Evolutionary conservation across 2,329 filamentous ascomycete genomes (phyloP).

Genomic region (Nigrograna mackinnonii): DNA sequence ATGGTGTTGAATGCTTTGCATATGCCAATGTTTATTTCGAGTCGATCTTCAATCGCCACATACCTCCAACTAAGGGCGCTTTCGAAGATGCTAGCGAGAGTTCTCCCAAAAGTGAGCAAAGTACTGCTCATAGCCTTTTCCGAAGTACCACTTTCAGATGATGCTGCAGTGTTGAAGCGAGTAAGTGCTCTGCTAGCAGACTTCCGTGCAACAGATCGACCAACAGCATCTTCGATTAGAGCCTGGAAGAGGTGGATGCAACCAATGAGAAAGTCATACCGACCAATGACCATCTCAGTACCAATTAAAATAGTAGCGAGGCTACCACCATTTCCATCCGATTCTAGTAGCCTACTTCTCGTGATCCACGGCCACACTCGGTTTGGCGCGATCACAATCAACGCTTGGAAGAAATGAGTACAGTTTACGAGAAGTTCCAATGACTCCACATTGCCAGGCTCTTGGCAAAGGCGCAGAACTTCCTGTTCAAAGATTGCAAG

Average conservation of each 20-base stretch:
- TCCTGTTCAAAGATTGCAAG: constrained; percentile 83
- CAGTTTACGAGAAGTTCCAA: constrained; percentile 73
- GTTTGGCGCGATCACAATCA: constrained; percentile 74
- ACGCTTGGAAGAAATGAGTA: constrained; percentile 75
- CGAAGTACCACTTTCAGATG: constrained; percentile 71
- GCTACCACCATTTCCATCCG: constrained; percentile 74
- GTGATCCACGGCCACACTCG: constrained; percentile 89
- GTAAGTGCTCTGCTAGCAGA: constrained; percentile 56
- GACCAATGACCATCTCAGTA: constrained; percentile 75
- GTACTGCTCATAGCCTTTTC: constrained; percentile 77
- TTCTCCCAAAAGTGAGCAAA: constrained; percentile 72
- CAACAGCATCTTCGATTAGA: constrained; percentile 75
- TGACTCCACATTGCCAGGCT: constrained; percentile 65
- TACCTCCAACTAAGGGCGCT: constrained; percentile 88
- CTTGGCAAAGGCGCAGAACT: constrained; percentile 51
- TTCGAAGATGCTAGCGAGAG: constrained; percentile 81
- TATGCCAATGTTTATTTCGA: constrained; percentile 69
- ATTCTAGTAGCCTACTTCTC: constrained; percentile 77
- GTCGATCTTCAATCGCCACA: constrained; percentile 66
- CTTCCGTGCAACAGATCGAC: constrained; percentile 69
- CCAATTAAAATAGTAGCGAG: constrained; percentile 79
- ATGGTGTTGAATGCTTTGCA: constrained; percentile 72
- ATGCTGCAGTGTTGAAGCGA: constrained; percentile 49
- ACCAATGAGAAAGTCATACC: constrained; percentile 76
- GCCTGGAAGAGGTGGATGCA: constrained; percentile 74